phyloP scores from a whole-genome alignment of 164 flowering plant genomes.

The Stephania japonica region DNA sequence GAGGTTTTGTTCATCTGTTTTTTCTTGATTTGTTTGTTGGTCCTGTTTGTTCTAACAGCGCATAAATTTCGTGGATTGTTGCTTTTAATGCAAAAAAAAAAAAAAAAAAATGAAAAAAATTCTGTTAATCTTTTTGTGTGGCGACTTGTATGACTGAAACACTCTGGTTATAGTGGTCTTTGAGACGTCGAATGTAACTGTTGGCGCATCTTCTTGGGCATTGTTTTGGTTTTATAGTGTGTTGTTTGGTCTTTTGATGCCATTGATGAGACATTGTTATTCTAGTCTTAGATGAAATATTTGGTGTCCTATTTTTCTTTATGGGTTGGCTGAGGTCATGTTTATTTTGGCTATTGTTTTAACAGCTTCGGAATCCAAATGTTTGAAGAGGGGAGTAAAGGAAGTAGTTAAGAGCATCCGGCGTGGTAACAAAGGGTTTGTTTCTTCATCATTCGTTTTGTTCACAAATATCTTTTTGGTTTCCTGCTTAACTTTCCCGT shows the following conservation, averaged over 20 bases:
- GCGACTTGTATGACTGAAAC: too few relatives aligned
- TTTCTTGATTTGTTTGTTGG: background rate
- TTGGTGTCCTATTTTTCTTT: background rate
- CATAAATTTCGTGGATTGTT: background rate
- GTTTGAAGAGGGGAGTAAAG: constrained; percentile 93
- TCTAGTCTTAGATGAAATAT: background rate
- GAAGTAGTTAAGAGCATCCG: constrained; percentile 92
- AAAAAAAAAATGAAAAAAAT: too few relatives aligned
- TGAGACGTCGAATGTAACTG: background rate
- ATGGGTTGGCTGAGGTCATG: background rate
- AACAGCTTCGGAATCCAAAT: constrained; percentile 78
- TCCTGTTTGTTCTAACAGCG: background rate
- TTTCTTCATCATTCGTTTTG: background rate
- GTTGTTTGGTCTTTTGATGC: background rate
- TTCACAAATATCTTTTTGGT: background rate
- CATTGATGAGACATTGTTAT: background rate
- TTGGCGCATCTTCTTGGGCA: background rate
- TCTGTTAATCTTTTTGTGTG: too few relatives aligned
- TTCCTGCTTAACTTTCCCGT: background rate
- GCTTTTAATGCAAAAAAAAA: background rate
- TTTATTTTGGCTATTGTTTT: background rate
- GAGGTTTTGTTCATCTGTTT: background rate
- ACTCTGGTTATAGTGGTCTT: too few relatives aligned
- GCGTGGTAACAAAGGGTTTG: constrained; percentile 84
- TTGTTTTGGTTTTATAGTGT: background rate